Conservation (phyloP, 176 grass and related monocot species). For the Eragrostis curvula region DNA sequence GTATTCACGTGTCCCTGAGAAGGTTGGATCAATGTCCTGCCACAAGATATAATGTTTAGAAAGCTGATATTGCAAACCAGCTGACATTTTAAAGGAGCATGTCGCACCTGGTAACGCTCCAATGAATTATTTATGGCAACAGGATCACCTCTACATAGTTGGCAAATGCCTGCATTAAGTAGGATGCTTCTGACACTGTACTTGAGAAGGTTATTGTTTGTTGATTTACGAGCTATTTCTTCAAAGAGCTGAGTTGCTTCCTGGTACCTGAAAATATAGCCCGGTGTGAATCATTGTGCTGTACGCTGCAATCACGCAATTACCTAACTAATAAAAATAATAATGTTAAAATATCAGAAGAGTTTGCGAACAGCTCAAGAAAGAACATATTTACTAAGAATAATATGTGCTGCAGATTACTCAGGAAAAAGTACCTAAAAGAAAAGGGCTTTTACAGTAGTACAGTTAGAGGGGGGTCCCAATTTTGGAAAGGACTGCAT, state of each 20-base stretch:
- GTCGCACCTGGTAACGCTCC: constrained; percentile 80
- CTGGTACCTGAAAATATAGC: constrained; percentile 60
- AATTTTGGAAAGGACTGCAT: no score
- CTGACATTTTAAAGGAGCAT: constrained; percentile 27
- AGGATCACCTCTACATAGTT: constrained; percentile 82
- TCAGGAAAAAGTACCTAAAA: no score
- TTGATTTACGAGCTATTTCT: constrained; percentile 76
- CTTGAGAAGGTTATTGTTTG: constrained; percentile 89
- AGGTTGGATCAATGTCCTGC: constrained; percentile 88
- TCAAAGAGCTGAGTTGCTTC: constrained; percentile 89
- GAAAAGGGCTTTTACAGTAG: no score
- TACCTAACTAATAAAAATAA: not conserved
- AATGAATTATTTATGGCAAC: constrained; percentile 85
- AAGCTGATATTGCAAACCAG: constrained; percentile 27
- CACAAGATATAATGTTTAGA: constrained; percentile 16
- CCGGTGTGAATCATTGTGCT: constrained; percentile 6
- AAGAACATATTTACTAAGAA: no score
- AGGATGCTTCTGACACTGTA: constrained; percentile 87
- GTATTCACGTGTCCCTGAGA: constrained; percentile 89
- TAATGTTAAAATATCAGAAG: not conserved
- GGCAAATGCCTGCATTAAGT: constrained; percentile 94
- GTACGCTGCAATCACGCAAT: not conserved
- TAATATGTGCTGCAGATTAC: no score
- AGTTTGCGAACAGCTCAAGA: constrained; percentile 11
- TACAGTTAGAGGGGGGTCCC: no score